phyloP scores from a whole-genome alignment of 306 rosid genomes.

The Fagus sylvatica region DNA sequence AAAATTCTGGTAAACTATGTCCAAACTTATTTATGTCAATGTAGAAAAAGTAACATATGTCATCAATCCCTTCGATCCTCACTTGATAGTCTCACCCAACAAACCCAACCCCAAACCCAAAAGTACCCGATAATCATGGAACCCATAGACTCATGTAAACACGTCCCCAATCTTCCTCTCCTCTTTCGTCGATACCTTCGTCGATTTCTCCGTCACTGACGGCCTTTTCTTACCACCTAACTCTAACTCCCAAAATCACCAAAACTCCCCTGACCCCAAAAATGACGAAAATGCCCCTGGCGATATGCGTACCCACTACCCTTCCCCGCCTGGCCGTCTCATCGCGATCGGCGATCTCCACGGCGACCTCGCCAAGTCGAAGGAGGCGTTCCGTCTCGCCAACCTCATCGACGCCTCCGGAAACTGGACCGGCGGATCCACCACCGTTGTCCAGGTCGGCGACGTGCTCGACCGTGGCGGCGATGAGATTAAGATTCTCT shows the following conservation, averaged over 20 bases:
- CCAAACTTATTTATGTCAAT: too few species aligned
- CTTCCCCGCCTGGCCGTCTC: conserved; percentile 47
- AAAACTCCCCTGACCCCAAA: too few species aligned
- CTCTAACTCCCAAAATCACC: neutral
- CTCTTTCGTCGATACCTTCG: conserved; percentile 78
- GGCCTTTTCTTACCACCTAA: conserved; percentile 53
- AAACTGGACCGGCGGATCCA: conserved; percentile 67
- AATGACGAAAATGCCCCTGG: neutral
- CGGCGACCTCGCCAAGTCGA: conserved; percentile 76
- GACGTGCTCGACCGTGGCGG: conserved; percentile 94
- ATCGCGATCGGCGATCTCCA: conserved; percentile 89
- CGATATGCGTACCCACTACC: conserved; percentile 39
- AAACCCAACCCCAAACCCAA: too few species aligned
- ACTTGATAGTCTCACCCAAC: too few species aligned
- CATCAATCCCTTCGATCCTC: too few species aligned
- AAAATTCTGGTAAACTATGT: too few species aligned
- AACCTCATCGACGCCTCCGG: conserved; percentile 58
- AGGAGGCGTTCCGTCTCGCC: conserved; percentile 69
- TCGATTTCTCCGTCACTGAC: conserved; percentile 43
- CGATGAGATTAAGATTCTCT: conserved; percentile 75
- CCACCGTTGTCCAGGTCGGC: conserved; percentile 82
- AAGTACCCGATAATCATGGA: too few species aligned
- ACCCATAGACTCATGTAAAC: conserved; percentile 34
- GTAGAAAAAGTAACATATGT: too few species aligned
- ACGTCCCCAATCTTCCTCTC: conserved; percentile 61